Percentiles rank a stretch among this genome's conserved stretches.
Evolutionary conservation across 495 filamentous ascomycete genomes (phyloP).

Genomic region (Aspergillus steynii): DNA sequence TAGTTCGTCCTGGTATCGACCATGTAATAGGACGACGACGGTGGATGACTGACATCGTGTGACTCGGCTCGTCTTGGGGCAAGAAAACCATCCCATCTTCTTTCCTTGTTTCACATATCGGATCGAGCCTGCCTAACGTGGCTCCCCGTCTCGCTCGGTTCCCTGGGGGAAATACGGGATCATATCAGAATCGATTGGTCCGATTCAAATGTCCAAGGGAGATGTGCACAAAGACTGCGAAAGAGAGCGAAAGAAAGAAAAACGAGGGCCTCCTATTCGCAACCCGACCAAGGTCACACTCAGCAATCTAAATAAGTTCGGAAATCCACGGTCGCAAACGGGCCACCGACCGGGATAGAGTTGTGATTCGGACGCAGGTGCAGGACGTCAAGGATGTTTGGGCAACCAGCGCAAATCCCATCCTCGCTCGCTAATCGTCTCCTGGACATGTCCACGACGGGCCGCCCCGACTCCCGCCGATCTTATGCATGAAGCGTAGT

Average conservation of each 20-base stretch:
- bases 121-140: too few relatives aligned
- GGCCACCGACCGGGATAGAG: constrained; percentile 1
- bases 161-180: too few relatives aligned
- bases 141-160: too few relatives aligned
- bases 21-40: too few relatives aligned
- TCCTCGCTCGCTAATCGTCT: constrained; percentile 23
- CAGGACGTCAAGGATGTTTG: constrained; percentile 21
- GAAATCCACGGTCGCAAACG: constrained; percentile 19
- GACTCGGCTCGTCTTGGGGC: constrained; percentile 2
- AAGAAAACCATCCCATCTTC: neutral
- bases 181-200: too few relatives aligned
- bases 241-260: neutral
- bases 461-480: constrained; percentile 51
- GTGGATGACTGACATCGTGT: too few relatives aligned
- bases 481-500: constrained; percentile 44
- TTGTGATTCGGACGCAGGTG: constrained; percentile 23
- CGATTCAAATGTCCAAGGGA: neutral
- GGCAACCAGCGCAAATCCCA: constrained; percentile 15
- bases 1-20: too few relatives aligned
- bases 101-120: too few relatives aligned
- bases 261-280: neutral
- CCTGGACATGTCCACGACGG: constrained; percentile 40
- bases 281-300: constrained; percentile 1
- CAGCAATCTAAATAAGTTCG: neutral
- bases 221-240: neutral